phyloP scores from a whole-genome alignment of 306 rosid species.

The Phaseolus lunatus region DNA sequence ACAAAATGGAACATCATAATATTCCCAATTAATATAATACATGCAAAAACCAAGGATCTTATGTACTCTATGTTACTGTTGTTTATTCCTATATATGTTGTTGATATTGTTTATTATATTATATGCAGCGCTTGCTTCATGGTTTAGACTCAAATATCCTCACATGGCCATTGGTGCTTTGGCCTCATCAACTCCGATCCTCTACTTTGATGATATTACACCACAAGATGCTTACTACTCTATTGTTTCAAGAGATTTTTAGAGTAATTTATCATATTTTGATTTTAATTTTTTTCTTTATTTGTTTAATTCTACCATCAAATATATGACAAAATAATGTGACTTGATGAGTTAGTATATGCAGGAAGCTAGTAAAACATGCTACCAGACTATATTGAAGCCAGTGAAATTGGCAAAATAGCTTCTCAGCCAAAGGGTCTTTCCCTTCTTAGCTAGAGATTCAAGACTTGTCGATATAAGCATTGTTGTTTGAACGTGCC shows the following conservation, averaged over 20 bases:
- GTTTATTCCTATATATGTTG: not conserved
- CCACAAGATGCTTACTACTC: slow-evolving; percentile 61
- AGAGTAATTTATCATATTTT: slow-evolving; percentile 49
- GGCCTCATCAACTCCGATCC: slow-evolving; percentile 88
- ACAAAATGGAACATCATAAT: too few relatives aligned
- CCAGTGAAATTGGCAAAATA: slow-evolving; percentile 62
- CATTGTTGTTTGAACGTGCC: not conserved
- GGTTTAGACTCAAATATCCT: slow-evolving; percentile 92
- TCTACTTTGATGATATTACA: slow-evolving; percentile 64
- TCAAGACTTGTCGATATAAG: slow-evolving; percentile 61
- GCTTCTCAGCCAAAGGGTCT: slow-evolving; percentile 60
- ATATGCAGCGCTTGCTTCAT: slow-evolving; percentile 77
- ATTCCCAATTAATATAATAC: too few relatives aligned
- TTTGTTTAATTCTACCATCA: too few relatives aligned
- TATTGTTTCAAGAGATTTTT: slow-evolving; percentile 67
- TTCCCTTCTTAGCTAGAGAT: slow-evolving; percentile 60
- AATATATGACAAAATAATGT: not conserved
- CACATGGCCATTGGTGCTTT: slow-evolving; percentile 78
- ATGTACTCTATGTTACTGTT: not conserved
- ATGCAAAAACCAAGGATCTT: too few relatives aligned
- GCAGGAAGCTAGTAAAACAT: slow-evolving; percentile 74
- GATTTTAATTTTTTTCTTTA: not conserved
- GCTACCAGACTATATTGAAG: slow-evolving; percentile 60
- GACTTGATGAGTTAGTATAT: not conserved
- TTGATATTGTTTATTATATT: not conserved